phyloP scores from a whole-genome alignment of 2,329 filamentous ascomycete genomes.

The Arthroderma sp. region DNA sequence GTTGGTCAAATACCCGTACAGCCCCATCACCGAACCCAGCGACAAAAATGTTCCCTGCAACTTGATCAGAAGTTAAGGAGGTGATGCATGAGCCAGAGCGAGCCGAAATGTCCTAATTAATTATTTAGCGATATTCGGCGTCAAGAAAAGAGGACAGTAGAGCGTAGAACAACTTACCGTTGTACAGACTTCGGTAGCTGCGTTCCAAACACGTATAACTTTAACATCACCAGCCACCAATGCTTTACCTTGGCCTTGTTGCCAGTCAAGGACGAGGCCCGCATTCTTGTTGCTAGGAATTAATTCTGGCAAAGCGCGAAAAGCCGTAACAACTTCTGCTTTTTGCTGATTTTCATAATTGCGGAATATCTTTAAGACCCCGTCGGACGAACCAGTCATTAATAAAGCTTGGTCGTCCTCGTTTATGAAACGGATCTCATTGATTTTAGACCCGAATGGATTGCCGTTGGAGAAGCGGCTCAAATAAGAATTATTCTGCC shows the following conservation, averaged over 20 bases:
- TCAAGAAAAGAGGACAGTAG: not conserved
- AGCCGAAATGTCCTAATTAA: slow-evolving; percentile 67
- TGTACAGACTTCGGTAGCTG: slow-evolving; percentile 80
- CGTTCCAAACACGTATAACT: slow-evolving; percentile 92
- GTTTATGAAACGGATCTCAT: slow-evolving; percentile 93
- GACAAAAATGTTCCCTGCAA: slow-evolving; percentile 90
- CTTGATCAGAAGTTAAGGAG: slow-evolving; percentile 89
- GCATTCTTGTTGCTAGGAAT: slow-evolving; percentile 89
- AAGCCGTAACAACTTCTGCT: slow-evolving; percentile 77
- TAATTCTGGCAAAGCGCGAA: slow-evolving; percentile 84
- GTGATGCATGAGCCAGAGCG: slow-evolving; percentile 93
- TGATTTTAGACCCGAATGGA: slow-evolving; percentile 78
- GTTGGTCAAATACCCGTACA: slow-evolving; percentile 84
- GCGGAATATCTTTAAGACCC: slow-evolving; percentile 83
- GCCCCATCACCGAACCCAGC: slow-evolving; percentile 94
- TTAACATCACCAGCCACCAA: slow-evolving; percentile 94
- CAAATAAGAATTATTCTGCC: slow-evolving; percentile 61
- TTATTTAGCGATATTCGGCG: slow-evolving; percentile 4
- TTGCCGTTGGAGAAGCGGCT: slow-evolving; percentile 91
- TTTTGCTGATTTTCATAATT: slow-evolving; percentile 69
- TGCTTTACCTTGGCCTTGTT: slow-evolving; percentile 88
- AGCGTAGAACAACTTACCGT: slow-evolving; percentile 36
- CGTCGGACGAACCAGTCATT: slow-evolving; percentile 90
- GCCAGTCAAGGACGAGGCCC: slow-evolving; percentile 96
- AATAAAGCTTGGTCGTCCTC: slow-evolving; percentile 92